phyloP scores from a whole-genome alignment of 306 rosid genomes.

The Inga laurina region DNA sequence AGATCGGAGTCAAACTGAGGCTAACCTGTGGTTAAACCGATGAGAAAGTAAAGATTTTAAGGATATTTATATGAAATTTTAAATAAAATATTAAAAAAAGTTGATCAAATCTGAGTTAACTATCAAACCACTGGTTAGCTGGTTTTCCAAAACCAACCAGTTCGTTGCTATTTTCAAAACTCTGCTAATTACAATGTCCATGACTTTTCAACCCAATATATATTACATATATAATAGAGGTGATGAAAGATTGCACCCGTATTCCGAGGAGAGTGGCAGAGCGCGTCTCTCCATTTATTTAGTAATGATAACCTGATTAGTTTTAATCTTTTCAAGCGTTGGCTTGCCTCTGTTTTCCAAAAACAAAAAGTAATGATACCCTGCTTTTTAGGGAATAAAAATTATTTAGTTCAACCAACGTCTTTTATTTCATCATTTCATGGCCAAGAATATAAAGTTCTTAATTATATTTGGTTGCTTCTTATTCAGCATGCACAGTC shows the following conservation, averaged over 20 bases:
- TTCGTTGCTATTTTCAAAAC: too few species aligned
- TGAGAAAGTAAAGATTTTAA: too few species aligned
- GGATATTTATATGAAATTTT: too few species aligned
- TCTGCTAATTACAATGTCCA: neutral
- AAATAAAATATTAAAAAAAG: too few species aligned
- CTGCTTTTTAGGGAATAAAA: neutral
- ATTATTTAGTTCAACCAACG: neutral
- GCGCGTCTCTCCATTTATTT: neutral
- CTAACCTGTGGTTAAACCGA: too few species aligned
- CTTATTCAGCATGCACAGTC: constrained; percentile 47
- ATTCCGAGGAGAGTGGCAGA: neutral
- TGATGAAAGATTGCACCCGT: neutral
- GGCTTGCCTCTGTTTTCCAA: too few species aligned
- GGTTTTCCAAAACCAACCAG: too few species aligned
- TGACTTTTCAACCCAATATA: neutral
- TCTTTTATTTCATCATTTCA: neutral
- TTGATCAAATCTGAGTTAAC: too few species aligned
- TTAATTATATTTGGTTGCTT: constrained; percentile 35
- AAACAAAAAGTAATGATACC: neutral
- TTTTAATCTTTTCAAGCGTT: too few species aligned
- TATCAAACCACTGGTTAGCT: too few species aligned
- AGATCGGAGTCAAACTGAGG: too few species aligned
- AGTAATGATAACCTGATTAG: neutral
- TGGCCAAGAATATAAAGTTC: neutral
- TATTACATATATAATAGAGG: neutral